Percentiles rank a stretch among this genome's conserved stretches.
phyloP scores from a whole-genome alignment of 495 filamentous ascomycete genomes.

The Penicillium pancosmium region DNA sequence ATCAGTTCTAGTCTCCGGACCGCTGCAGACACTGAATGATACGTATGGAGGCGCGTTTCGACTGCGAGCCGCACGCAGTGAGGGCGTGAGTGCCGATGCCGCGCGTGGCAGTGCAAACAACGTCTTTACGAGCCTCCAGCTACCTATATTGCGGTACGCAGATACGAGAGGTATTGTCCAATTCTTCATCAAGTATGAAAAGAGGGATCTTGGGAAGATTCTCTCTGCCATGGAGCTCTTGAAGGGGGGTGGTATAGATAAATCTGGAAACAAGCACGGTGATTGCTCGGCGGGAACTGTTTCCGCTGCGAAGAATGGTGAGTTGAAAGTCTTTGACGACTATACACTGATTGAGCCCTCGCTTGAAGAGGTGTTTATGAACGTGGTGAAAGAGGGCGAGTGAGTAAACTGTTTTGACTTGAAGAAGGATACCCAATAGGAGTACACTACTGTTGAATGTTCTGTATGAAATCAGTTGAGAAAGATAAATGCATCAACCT shows the following conservation, averaged over 20 bases:
- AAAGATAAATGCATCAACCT: too few species aligned
- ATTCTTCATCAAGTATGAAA: slow-evolving; percentile 7
- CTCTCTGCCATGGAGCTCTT: background rate
- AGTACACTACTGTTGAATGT: background rate
- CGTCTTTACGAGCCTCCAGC: background rate
- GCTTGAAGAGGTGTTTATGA: slow-evolving; percentile 11
- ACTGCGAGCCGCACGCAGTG: background rate
- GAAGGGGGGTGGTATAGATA: background rate
- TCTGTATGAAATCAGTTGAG: too few species aligned
- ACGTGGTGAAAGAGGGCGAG: slow-evolving; percentile 8
- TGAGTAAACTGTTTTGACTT: background rate
- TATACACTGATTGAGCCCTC: slow-evolving; percentile 10
- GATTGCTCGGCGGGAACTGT: background rate
- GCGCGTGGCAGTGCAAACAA: background rate
- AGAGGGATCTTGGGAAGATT: slow-evolving; percentile 1
- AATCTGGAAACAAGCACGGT: background rate
- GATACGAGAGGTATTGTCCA: background rate
- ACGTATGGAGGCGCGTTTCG: background rate
- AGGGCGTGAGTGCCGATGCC: background rate
- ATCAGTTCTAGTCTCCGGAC: slow-evolving; percentile 1
- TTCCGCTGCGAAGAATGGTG: background rate
- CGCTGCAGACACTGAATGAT: slow-evolving; percentile 1
- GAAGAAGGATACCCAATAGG: background rate
- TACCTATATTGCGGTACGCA: background rate
- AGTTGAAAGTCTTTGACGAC: slow-evolving; percentile 9